Evolutionary conservation across 495 filamentous ascomycete species (phyloP).

Genomic region (Xylaria castorea): DNA sequence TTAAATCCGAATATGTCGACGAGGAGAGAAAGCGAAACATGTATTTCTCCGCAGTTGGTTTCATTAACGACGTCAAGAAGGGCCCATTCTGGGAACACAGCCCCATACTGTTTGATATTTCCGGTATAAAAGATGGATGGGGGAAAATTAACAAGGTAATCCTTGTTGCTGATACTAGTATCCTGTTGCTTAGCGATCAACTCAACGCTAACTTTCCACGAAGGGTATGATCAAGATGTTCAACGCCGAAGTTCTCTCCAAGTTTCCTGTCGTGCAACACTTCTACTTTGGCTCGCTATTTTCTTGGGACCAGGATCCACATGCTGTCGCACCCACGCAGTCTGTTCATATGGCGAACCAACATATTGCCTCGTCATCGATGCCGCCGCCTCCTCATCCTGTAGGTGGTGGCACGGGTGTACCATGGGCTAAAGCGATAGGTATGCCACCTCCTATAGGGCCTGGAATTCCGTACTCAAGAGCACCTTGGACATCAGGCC

Average conservation of each 20-base stretch:
- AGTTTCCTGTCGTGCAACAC: constrained; percentile 97
- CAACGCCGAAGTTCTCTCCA: constrained; percentile 88
- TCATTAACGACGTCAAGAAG: constrained; percentile 97
- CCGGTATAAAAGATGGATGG: constrained; percentile 88
- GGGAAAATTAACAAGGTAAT: constrained; percentile 95
- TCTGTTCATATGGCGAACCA: constrained; percentile 67
- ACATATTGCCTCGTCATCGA: constrained; percentile 46
- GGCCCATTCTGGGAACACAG: constrained; percentile 99
- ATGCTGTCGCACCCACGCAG: constrained; percentile 53
- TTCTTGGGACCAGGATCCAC: constrained; percentile 78
- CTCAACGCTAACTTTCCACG: constrained; percentile 20
- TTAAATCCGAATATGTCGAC: constrained; percentile 69
- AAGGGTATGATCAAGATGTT: constrained; percentile 97
- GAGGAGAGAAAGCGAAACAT: constrained; percentile 75
- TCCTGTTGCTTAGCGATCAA: not conserved
- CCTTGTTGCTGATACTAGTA: not conserved
- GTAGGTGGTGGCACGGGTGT: constrained; percentile 43
- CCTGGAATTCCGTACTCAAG: constrained; percentile 46
- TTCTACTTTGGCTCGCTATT: constrained; percentile 91
- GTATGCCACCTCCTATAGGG: constrained; percentile 38
- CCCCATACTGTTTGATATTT: constrained; percentile 93
- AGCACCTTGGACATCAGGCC: constrained; percentile 33
- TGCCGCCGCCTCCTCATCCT: constrained; percentile 30
- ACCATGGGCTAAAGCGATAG: constrained; percentile 48
- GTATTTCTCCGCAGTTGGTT: constrained; percentile 98